Evolutionary conservation across 495 filamentous ascomycete genomes (phyloP), one percentile per base, ranked within the genome.

Genomic region (Hypoxylon trugodes): DNA sequence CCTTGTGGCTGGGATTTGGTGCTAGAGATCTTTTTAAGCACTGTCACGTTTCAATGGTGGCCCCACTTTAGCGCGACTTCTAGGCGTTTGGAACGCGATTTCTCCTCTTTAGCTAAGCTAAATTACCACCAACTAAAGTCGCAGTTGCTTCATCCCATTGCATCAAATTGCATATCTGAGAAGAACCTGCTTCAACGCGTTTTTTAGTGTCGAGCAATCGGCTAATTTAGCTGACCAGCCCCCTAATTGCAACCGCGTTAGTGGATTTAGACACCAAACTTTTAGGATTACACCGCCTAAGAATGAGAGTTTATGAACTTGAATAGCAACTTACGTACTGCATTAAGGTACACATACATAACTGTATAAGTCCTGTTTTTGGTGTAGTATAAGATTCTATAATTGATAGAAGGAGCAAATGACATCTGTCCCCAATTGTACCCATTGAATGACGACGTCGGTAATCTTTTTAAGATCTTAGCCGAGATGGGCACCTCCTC

Each of bases 91-190:
- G 53, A 41, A 59, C 61, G 61, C 61, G 61, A 18, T 65, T 65
- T 65, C 53, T 64, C 53, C 40, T 64, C 40, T 51, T 46, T 51
- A 63, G 28, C 46, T 52, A 64, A 58, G 13, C 24, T 32, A 40
- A 41, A 12, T 10, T 36, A 19, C 42, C 41, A 42, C 28, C 45
- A 33, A 35, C 36, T 28, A 4, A 57, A 38, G 53, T 43, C 53
- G 45, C 59, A 45, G 57, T 54, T 54, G 59, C 45, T 43, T 63
- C 35, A 41, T 62, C n/a, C n/a, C 21, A 52, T 28, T 54, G 22
- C 9, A 32, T 42, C 35, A n/a, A 9, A n/a, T n/a, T n/a, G n/a
- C n/a, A n/a, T n/a, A n/a, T n/a, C n/a, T n/a, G n/a, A n/a, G n/a
- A n/a, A n/a, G n/a, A n/a, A 55, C 51, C 18, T 56, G 43, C 43